Base-by-base conservation (phyloP, 2,329 filamentous ascomycete species). In the Macroventuria anomochaeta region DNA sequence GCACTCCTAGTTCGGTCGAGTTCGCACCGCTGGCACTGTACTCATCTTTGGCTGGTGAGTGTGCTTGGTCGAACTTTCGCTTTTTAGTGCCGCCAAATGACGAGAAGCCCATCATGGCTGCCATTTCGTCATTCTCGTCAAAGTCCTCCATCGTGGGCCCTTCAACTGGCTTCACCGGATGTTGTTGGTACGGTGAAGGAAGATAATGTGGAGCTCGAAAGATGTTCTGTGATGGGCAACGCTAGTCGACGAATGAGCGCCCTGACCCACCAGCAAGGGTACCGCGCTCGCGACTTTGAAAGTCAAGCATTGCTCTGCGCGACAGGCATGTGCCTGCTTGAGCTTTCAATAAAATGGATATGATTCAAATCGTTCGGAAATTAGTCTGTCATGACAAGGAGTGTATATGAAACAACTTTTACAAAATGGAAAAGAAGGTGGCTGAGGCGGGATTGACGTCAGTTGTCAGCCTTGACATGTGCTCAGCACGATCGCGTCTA, bases 41-140 rank as follows among this genome's bases (percentile, higher is more conserved):
- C 32, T 61, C 60, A 12, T 51, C 57, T n/a, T 63, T 66, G 34
- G 61, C 65, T 37, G 80, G 79, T 31, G 81, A 81, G 62, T 84
- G 84, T 23, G 79, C 75, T 15, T 82, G 78, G 65, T 89, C 85
- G 73, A 85, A 88, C 67, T 87, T 87, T 56, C 88, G 83, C 71
- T 88, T 89, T 72, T 89, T 90, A 36, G 80, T 79, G 1, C 81
- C 76, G 61, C 88, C 88, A 68, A 93, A 93, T 52, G 84, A 82
- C 7, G 86, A 82, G 74, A 92, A 92, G 58, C 89, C 89, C 86
- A 92, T 88, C 39, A 83, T 81, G 34, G 83, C 82, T 18, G 86
- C 86, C 71, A 90, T 47, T 34, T 64, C 59, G 46, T 83, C 83
- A 34, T 83, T 79, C 17, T 76, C 66, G n/a, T 78, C 77, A 57